Percentiles rank a stretch among this genome's conserved stretches.
These are phyloP conservation scores for Monosporozyma solicola DNA, from an alignment of 805 yeast species.

Conservation along the genomic window DNA sequence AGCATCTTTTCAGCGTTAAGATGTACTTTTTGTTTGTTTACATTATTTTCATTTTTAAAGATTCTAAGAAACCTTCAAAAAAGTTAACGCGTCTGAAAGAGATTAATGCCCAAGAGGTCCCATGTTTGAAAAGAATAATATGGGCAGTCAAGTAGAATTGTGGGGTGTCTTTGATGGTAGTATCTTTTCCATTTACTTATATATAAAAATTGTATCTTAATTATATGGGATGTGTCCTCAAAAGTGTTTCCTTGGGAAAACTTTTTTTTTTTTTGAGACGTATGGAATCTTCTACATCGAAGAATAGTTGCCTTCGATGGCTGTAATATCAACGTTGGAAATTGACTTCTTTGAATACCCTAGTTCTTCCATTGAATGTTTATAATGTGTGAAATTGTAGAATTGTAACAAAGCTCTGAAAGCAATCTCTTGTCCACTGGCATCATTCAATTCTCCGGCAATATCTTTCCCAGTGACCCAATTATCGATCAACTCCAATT, in stretches of 20 bases:
- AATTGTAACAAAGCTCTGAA: conserved; percentile 68
- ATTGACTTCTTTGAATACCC: conserved; percentile 36
- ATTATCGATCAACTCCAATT: conserved; percentile 64
- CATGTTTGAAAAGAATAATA: background rate
- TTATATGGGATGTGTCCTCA: background rate
- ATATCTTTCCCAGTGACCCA: conserved; percentile 84
- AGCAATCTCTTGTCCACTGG: conserved; percentile 80
- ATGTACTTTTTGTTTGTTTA: background rate
- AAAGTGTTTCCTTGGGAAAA: background rate
- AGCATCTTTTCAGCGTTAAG: background rate
- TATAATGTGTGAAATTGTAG: conserved; percentile 57
- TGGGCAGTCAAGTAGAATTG: background rate
- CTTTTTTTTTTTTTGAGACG: background rate
- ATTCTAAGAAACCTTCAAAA: background rate
- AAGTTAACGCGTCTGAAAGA: background rate
- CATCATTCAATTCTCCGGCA: conserved; percentile 62
- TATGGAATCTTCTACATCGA: background rate
- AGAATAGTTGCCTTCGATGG: background rate
- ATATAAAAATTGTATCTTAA: background rate
- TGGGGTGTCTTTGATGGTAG: too few relatives aligned
- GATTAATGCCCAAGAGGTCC: background rate
- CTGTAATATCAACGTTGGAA: background rate
- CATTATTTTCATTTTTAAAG: background rate
- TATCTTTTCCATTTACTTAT: too few relatives aligned
- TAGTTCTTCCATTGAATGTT: conserved; percentile 41